Base-by-base conservation (phyloP, 305 asterid species). In the Fraxinus platypoda region DNA sequence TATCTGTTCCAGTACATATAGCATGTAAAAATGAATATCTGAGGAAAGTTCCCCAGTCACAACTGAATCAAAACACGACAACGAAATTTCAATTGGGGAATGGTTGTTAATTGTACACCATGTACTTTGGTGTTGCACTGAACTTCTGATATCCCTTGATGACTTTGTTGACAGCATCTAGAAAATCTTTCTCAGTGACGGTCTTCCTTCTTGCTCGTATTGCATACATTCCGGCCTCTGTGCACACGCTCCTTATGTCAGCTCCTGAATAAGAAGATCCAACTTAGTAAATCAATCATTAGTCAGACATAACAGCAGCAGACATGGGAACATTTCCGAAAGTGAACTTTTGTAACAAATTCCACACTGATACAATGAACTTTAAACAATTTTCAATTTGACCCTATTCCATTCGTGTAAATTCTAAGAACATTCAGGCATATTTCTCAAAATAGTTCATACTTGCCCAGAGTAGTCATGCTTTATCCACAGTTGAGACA, bases 131-230 rank as follows among this genome's bases (percentile, higher is more conserved):
- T 3, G 99, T 94, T 3, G 99, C 98, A 57, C 98, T 95, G 90
- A 95, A 95, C 78, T 95, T 95, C 90, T 95, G 98, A 78, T 95
- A 95, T n/a, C 99, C 99, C 80, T 94, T 95, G 81, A 95, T 95
- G 78, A 95, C 99, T 87, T 95, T 95, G 88, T 95, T 95, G 74
- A 94, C 98, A 0, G 99, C 99, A 83, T 95, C 99, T 0, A 95
- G 88, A 54, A 95, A 95, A 85, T 95, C 99, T 86, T 94, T 94
- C 94, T 95, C 99, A 0, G 98, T 95, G 12, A 95, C 98, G 0
- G 99, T 94, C 88, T 95, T 95, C 84, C 99, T 92, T 84, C 99
- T 86, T 15, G 99, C 98, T 34, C 98, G 86, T 64, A 95, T 95
- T 3, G 98, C 97, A 52, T 85, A 95, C 99, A 95, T 95, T 43